phyloP scores from a whole-genome alignment of 2,329 filamentous ascomycete species.

The Huntiella savannae region DNA sequence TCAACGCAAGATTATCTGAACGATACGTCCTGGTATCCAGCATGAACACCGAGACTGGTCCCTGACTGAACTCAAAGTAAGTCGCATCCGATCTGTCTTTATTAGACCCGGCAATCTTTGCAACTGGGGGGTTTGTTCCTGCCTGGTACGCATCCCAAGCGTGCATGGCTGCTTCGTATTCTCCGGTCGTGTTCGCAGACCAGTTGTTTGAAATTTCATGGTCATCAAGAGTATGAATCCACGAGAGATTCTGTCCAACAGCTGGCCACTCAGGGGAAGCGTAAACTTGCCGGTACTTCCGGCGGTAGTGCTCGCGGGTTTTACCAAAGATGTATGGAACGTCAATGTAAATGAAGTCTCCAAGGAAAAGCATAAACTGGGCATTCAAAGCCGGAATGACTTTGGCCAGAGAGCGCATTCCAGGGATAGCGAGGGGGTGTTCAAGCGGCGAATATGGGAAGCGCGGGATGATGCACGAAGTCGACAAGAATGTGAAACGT shows the following conservation, averaged over 20 bases:
- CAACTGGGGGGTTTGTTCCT: constrained; percentile 58
- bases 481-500: constrained; percentile 76
- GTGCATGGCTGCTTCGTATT: constrained; percentile 63
- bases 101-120: constrained; percentile 29
- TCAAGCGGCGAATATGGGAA: constrained; percentile 78
- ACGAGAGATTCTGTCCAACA: constrained; percentile 63
- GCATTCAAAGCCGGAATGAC: constrained; percentile 52
- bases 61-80: constrained; percentile 78
- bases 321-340: constrained; percentile 65
- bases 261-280: constrained; percentile 78
- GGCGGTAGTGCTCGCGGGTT: constrained; percentile 56
- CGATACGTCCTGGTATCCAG: constrained; percentile 81
- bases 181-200: constrained; percentile 60
- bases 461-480: constrained; percentile 70
- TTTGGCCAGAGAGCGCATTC: constrained; percentile 57
- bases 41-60: constrained; percentile 86
- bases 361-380: constrained; percentile 65
- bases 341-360: constrained; percentile 81
- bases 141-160: constrained; percentile 79
- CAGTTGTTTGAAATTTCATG: constrained; percentile 95
- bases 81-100: constrained; percentile 37
- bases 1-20: constrained; percentile 42
- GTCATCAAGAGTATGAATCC: constrained; percentile 93
- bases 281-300: constrained; percentile 91
- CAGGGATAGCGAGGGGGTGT: constrained; percentile 65